Base-by-base conservation (phyloP, 345 rosid species). In the Excoecaria cochinchinensis region DNA sequence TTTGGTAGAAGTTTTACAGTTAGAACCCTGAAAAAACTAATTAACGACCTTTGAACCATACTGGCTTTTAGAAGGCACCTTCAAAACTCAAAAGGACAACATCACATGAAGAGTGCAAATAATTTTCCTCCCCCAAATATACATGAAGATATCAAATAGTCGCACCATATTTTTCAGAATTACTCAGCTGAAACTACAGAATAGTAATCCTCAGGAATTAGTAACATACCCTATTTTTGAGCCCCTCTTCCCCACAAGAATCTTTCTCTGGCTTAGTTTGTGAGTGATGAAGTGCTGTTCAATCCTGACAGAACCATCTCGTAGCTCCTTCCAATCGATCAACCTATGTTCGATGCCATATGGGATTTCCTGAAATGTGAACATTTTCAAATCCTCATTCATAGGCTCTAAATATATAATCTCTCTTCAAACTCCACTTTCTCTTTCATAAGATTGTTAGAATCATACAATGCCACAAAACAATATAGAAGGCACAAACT, bases 221-320 rank as follows among this genome's bases (percentile, higher is more conserved):
- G 67, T 40, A 74, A n/a, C 65, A 77, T 88, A 88, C 98, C 98
- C 97, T 63, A 90, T 90, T 80, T 89, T 90, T 71, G 88, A 83
- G 76, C 99, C 98, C 5, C 87, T 89, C 83, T 90, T 93, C 66
- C 99, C 99, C 46, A 90, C 97, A 71, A 95, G 94, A 86, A 95
- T 93, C 86, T 86, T 91, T 64, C 97, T 91, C 74, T 91, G 98
- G 87, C 98, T 95, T 61, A 79, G 64, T 77, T 93, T 91, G 72
- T 82, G 85, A 58, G 90, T 89, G 78, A 93, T 84, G 6, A 90
- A 81, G 76, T 91, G 99, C 39, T 95, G 98, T 81, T 93, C 98
- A 22, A 95, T 95, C 79, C 97, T 88, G 21, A 91, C 82, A 75
- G 97, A 91, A 67, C 97, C 99, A 77, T 95, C 90, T 24, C 92